Conservation (phyloP, 345 rosid species). For the Atalantia buxifolia region DNA sequence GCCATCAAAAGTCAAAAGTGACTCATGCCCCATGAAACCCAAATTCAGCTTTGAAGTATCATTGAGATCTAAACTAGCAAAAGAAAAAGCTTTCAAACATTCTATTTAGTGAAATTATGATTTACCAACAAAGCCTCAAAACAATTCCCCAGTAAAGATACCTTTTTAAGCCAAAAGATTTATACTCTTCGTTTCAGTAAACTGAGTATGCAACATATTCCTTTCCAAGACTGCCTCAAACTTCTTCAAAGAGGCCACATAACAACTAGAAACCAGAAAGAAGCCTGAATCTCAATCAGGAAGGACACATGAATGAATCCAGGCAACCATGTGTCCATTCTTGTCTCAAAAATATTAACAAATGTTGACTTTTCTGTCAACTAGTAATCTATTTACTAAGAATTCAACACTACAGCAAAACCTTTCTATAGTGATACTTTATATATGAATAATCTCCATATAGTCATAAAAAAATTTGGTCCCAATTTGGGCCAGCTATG, state of each 20-base stretch:
- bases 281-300: not conserved
- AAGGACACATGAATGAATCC: not conserved
- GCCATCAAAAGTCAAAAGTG: too few relatives aligned
- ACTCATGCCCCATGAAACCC: constrained; percentile 1
- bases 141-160: not conserved
- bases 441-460: too few relatives aligned
- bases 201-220: not conserved
- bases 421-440: too few relatives aligned
- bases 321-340: not conserved
- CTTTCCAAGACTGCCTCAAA: not conserved
- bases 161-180: not conserved
- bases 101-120: not conserved
- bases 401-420: not conserved
- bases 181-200: not conserved
- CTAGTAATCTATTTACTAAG: not conserved
- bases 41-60: not conserved
- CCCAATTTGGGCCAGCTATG: too few relatives aligned
- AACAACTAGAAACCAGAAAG: not conserved
- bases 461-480: too few relatives aligned
- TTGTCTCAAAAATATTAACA: not conserved
- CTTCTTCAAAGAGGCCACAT: not conserved
- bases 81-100: not conserved
- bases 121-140: not conserved
- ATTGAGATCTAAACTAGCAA: not conserved
- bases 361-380: not conserved